These are phyloP conservation scores for Apiospora saccharicola DNA, from an alignment of 2,329 filamentous ascomycete genomes.

Conservation along the genomic window DNA sequence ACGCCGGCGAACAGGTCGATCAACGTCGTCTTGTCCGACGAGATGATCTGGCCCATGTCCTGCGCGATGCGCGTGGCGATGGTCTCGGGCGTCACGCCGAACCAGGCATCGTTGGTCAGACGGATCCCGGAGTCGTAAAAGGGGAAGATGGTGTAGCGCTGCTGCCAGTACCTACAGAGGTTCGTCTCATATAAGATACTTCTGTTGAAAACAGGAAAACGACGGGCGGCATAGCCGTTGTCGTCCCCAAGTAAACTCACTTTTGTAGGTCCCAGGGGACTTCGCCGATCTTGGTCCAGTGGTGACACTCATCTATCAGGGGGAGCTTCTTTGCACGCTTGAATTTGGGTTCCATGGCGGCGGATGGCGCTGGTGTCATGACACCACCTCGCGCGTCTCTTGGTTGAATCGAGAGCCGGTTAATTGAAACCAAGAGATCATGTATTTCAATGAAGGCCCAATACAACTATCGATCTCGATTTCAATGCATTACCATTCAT, in stretches of 20 bases:
- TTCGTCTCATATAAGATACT: background rate
- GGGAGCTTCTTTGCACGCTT: slow-evolving; percentile 54
- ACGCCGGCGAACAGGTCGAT: slow-evolving; percentile 92
- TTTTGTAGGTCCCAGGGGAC: slow-evolving; percentile 88
- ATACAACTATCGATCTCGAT: background rate
- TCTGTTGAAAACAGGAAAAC: background rate
- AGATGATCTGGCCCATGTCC: slow-evolving; percentile 68
- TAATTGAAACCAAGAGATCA: background rate
- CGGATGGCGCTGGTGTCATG: background rate
- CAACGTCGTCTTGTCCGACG: slow-evolving; percentile 65
- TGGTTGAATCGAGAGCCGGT: background rate
- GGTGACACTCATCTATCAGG: slow-evolving; percentile 71
- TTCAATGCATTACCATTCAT: background rate
- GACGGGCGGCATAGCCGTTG: background rate
- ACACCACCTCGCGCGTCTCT: slow-evolving; percentile 4
- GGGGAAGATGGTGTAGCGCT: slow-evolving; percentile 87
- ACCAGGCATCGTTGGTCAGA: slow-evolving; percentile 96
- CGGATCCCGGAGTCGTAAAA: slow-evolving; percentile 86
- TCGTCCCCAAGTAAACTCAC: slow-evolving; percentile 51
- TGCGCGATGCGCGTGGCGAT: slow-evolving; percentile 84
- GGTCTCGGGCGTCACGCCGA: slow-evolving; percentile 93
- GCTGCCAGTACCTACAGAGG: slow-evolving; percentile 81
- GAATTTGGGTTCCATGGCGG: slow-evolving; percentile 34
- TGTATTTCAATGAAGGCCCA: background rate
- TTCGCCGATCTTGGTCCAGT: slow-evolving; percentile 74